Conservation (phyloP, 345 rosid genomes). For the Arabidopsis suecica region DNA sequence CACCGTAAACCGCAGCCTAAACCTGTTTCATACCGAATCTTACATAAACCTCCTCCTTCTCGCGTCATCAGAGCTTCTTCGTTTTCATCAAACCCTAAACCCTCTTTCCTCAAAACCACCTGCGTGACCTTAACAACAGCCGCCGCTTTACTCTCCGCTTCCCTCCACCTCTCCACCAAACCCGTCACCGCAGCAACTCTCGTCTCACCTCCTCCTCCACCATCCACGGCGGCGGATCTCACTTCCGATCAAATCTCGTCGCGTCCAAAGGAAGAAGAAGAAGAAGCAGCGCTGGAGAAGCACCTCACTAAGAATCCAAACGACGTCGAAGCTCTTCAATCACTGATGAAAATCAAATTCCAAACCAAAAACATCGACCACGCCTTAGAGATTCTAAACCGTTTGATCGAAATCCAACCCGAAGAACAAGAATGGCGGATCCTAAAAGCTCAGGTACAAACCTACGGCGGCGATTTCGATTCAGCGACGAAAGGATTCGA, state of each 20-base stretch:
- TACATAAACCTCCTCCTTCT: constrained; percentile 42
- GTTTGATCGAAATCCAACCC: constrained; percentile 74
- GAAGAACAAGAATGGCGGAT: constrained; percentile 73
- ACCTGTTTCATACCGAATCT: constrained; percentile 34
- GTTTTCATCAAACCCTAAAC: constrained; percentile 43
- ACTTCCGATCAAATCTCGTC: constrained; percentile 36
- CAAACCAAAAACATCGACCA: constrained; percentile 57
- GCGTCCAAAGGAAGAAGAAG: constrained; percentile 51
- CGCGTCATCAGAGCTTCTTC: constrained; percentile 62
- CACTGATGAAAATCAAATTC: constrained; percentile 74
- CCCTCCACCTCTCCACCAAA: constrained; percentile 49
- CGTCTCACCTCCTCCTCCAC: constrained; percentile 46
- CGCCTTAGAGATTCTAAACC: constrained; percentile 63
- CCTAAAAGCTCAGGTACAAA: constrained; percentile 66
- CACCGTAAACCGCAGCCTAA: constrained; percentile 46
- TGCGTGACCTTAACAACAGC: constrained; percentile 67
- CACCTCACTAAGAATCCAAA: constrained; percentile 48
- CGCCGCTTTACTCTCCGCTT: constrained; percentile 54
- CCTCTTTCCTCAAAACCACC: constrained; percentile 54
- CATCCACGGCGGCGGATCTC: constrained; percentile 44
- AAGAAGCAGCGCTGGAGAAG: constrained; percentile 58
- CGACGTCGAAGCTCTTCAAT: constrained; percentile 60
- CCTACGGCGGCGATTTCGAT: constrained; percentile 66
- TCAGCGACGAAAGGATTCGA: constrained; percentile 65
- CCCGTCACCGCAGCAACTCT: constrained; percentile 64